A percentile compares a stretch with the other conserved stretches of the same genome.
These are phyloP conservation scores for Scheffersomyces parashehatae DNA, from an alignment of 1,139 yeast genomes.

Conservation along the genomic window DNA sequence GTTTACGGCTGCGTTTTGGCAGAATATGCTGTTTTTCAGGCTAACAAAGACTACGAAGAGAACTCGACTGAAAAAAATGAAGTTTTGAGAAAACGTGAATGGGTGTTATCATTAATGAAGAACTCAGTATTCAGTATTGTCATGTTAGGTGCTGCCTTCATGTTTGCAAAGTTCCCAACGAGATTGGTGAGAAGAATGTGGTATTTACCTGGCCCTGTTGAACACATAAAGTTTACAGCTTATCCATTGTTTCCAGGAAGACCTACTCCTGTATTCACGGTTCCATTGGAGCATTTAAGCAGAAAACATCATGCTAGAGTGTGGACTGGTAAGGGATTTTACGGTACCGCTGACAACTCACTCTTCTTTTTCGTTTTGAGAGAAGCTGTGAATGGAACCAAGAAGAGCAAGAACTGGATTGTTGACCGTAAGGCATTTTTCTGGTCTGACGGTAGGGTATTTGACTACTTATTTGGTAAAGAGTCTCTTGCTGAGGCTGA, in stretches of 20 bases:
- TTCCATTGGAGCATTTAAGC: conserved; percentile 57
- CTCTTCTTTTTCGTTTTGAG: conserved; percentile 72
- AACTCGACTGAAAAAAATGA: conserved; percentile 50
- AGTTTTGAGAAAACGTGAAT: conserved; percentile 38
- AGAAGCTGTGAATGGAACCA: conserved; percentile 45
- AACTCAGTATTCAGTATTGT: conserved; percentile 39
- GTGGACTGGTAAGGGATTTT: conserved; percentile 85
- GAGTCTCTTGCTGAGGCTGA: conserved; percentile 76
- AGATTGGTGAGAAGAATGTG: conserved; percentile 74
- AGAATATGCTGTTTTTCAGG: conserved; percentile 60
- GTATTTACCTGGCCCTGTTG: conserved; percentile 63
- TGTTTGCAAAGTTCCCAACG: conserved; percentile 57
- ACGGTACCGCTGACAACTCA: conserved; percentile 77
- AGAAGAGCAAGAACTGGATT: conserved; percentile 60
- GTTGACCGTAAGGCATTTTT: conserved; percentile 79
- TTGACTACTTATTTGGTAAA: conserved; percentile 77
- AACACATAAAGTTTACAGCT: conserved; percentile 63
- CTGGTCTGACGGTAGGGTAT: conserved; percentile 90
- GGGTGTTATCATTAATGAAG: conserved; percentile 30
- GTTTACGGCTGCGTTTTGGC: conserved; percentile 64
- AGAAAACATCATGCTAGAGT: conserved; percentile 66
- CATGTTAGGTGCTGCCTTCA: conserved; percentile 46
- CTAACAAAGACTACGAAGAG: conserved; percentile 57
- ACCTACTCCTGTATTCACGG: conserved; percentile 72
- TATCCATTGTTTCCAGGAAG: conserved; percentile 76